Percentiles rank a stretch among this genome's conserved stretches.
These are phyloP conservation scores for Novymonas esmeraldas DNA, from an alignment of 208 protist genomes.

Conservation along the genomic window DNA sequence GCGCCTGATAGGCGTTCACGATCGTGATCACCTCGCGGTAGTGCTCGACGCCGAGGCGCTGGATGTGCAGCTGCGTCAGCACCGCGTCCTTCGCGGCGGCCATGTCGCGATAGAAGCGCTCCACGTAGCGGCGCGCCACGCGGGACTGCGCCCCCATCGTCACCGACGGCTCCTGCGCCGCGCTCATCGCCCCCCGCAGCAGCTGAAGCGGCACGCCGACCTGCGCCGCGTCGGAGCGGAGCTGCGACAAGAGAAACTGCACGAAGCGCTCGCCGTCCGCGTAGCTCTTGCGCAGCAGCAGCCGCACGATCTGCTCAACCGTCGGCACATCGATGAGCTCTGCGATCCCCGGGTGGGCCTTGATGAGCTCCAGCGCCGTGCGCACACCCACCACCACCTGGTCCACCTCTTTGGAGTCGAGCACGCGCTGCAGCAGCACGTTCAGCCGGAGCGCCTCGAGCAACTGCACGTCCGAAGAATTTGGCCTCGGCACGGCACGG, in stretches of 20 bases:
- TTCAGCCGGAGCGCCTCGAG: slow-evolving; percentile 81
- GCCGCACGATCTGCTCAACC: slow-evolving; percentile 56
- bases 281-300: slow-evolving; percentile 59
- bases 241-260: slow-evolving; percentile 52
- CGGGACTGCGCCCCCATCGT: slow-evolving; percentile 46
- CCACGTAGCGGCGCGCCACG: slow-evolving; percentile 51
- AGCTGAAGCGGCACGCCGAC: slow-evolving; percentile 36
- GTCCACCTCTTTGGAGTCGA: slow-evolving; percentile 49
- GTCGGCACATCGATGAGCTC: slow-evolving; percentile 77
- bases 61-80: slow-evolving; percentile 74
- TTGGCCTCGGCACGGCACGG: slow-evolving; percentile 46
- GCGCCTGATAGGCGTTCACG: slow-evolving; percentile 70
- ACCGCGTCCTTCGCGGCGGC: slow-evolving; percentile 70
- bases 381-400: slow-evolving; percentile 51
- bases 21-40: slow-evolving; percentile 65
- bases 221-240: slow-evolving; percentile 40
- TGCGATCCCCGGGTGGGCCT: slow-evolving; percentile 67
- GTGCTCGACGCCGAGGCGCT: slow-evolving; percentile 64
- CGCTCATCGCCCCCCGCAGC: slow-evolving; percentile 55
- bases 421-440: slow-evolving; percentile 64
- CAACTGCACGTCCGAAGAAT: slow-evolving; percentile 49
- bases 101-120: slow-evolving; percentile 72
- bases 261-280: slow-evolving; percentile 76
- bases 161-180: slow-evolving; percentile 75
- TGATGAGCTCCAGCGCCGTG: slow-evolving; percentile 57